Percentiles rank a stretch among this genome's conserved stretches.
Evolutionary conservation across 495 filamentous ascomycete genomes (phyloP).

Genomic region (Gamarada debralockiae): DNA sequence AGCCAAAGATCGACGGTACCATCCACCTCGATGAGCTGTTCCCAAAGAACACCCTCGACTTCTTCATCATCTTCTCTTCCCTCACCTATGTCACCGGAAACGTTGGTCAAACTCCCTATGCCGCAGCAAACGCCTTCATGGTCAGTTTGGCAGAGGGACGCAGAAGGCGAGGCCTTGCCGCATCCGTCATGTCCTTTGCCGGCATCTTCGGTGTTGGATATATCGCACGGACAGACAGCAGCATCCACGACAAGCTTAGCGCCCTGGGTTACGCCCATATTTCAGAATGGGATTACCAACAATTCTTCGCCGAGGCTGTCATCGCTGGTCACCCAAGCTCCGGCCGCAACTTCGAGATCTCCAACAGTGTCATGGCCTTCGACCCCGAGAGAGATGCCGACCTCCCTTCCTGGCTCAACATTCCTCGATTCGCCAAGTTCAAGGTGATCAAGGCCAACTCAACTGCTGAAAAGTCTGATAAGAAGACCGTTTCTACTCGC

Average conservation of each 20-base stretch:
- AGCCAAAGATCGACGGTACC: conserved; percentile 38
- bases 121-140: conserved; percentile 49
- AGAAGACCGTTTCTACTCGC: conserved; percentile 23
- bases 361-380: conserved; percentile 21
- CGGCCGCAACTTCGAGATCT: conserved; percentile 10
- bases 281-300: conserved; percentile 56
- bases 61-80: conserved; percentile 57
- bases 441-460: conserved; percentile 14
- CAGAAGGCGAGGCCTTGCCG: conserved; percentile 10
- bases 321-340: conserved; percentile 29
- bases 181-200: conserved; percentile 52
- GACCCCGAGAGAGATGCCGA: neutral
- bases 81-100: conserved; percentile 43
- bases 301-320: conserved; percentile 57
- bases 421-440: conserved; percentile 1
- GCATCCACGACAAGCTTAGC: neutral
- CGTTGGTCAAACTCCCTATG: conserved; percentile 45
- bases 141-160: conserved; percentile 29
- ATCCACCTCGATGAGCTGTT: conserved; percentile 38
- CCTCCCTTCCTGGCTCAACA: neutral
- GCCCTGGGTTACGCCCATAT: conserved; percentile 18
- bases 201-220: conserved; percentile 55
- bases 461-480: conserved; percentile 7
- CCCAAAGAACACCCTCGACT: conserved; percentile 40
- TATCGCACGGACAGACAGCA: conserved; percentile 22